These are phyloP conservation scores for Mimosa pudica DNA, from an alignment of 306 rosid genomes.

Conservation along the genomic window DNA sequence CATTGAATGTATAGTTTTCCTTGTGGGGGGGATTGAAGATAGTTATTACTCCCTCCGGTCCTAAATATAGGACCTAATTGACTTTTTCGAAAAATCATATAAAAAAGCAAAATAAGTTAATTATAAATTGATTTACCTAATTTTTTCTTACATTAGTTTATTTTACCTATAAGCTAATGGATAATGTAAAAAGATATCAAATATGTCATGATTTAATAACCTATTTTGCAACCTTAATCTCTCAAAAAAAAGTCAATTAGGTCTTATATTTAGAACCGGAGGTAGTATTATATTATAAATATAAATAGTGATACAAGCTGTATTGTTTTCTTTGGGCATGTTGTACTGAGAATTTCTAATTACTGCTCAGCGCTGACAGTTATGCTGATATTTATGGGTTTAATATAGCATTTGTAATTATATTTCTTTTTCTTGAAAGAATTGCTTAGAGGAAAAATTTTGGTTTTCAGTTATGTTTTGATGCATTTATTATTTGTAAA, in stretches of 20 bases:
- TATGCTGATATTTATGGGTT: slow-evolving; percentile 3
- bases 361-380: neutral
- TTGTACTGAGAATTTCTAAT: slow-evolving; percentile 7
- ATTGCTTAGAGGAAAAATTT: neutral
- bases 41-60: too few relatives aligned
- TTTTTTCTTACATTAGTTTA: too few relatives aligned
- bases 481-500: slow-evolving; percentile 23
- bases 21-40: neutral
- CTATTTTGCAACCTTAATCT: too few relatives aligned
- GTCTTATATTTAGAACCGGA: too few relatives aligned
- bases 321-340: slow-evolving; percentile 8
- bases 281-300: neutral
- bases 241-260: too few relatives aligned
- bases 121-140: too few relatives aligned
- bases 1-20: slow-evolving; percentile 18
- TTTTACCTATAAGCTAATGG: too few relatives aligned
- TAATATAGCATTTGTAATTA: neutral
- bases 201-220: too few relatives aligned
- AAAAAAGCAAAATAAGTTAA: too few relatives aligned
- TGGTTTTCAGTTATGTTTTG: slow-evolving; percentile 14
- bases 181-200: too few relatives aligned
- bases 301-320: neutral
- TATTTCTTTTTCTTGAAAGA: neutral
- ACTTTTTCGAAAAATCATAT: too few relatives aligned
- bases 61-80: too few relatives aligned